A percentile compares a stretch with the other conserved stretches of the same genome.
These are phyloP conservation scores for Irpex sp. DNA, from an alignment of 1,284 basidiomycete genomes.

Conservation along the genomic window DNA sequence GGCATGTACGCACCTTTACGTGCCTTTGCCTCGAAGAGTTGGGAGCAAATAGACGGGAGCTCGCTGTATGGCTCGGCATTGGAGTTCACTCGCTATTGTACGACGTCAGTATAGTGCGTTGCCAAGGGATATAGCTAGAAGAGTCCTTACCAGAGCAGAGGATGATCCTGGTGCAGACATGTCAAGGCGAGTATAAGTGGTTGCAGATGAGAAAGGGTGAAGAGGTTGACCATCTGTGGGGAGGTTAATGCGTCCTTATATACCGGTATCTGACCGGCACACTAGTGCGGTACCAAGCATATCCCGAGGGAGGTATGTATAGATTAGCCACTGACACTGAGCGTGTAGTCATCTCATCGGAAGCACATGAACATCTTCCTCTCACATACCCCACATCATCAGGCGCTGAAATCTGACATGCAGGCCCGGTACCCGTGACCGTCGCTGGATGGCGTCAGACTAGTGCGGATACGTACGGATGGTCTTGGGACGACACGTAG, in stretches of 20 bases:
- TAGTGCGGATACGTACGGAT: neutral
- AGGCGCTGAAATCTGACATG: neutral
- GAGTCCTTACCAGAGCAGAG: conserved; percentile 9
- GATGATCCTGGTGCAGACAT: conserved; percentile 12
- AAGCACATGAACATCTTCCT: neutral
- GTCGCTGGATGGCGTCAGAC: neutral
- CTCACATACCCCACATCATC: neutral
- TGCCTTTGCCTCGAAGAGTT: conserved; percentile 67
- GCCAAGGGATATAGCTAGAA: neutral
- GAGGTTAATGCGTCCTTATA: neutral
- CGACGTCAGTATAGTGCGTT: neutral
- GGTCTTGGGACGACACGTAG: neutral
- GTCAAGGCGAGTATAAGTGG: neutral
- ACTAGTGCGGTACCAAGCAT: neutral
- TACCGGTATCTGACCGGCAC: neutral
- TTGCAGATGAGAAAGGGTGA: neutral
- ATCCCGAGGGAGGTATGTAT: neutral
- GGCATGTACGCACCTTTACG: conserved; percentile 44
- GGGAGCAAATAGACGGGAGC: conserved; percentile 48
- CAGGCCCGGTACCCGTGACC: neutral
- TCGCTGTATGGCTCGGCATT: conserved; percentile 45
- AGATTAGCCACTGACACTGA: neutral
- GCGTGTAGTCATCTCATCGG: neutral
- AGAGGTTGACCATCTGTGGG: neutral
- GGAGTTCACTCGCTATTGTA: conserved; percentile 36